phyloP scores from a whole-genome alignment of 139 green algal species.

The Astrephomene gubernaculifera region DNA sequence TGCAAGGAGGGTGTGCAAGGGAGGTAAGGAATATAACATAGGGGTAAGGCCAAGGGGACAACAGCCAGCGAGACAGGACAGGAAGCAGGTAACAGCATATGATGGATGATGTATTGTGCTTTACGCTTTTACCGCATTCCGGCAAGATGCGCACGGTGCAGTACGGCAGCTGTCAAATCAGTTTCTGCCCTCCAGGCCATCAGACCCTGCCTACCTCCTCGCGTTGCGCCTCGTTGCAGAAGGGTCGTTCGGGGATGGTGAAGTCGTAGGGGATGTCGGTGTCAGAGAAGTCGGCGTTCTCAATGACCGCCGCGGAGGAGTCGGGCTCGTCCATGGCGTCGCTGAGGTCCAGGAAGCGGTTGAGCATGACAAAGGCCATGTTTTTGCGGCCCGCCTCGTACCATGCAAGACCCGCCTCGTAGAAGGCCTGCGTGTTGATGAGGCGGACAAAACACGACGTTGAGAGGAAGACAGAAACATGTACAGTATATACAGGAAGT shows the following conservation, averaged over 20 bases:
- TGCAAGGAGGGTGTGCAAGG: not conserved
- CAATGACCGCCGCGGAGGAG: constrained; percentile 59
- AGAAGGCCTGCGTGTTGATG: constrained; percentile 76
- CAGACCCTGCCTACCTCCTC: constrained; percentile 61
- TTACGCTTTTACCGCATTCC: no score
- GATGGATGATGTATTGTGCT: no score
- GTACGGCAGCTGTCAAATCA: not conserved
- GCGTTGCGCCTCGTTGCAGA: constrained; percentile 61
- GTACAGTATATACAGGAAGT: no score
- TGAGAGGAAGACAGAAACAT: no score
- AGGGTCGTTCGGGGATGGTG: constrained; percentile 72
- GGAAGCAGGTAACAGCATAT: no score
- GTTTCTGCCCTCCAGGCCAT: not conserved
- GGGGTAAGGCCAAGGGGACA: no score
- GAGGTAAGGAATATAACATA: no score
- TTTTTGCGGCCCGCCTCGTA: constrained; percentile 61
- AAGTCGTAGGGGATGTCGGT: constrained; percentile 82
- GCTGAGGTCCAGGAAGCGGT: constrained; percentile 86
- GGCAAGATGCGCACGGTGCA: no score
- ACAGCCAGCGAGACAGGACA: no score
- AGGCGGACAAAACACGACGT: no score
- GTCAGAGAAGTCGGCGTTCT: constrained; percentile 81
- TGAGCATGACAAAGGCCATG: constrained; percentile 91
- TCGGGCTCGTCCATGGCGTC: constrained; percentile 88
- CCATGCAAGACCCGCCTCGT: constrained; percentile 69